Evolutionary conservation across 805 yeast species (phyloP).

Genomic region (Candida krabiensis): DNA sequence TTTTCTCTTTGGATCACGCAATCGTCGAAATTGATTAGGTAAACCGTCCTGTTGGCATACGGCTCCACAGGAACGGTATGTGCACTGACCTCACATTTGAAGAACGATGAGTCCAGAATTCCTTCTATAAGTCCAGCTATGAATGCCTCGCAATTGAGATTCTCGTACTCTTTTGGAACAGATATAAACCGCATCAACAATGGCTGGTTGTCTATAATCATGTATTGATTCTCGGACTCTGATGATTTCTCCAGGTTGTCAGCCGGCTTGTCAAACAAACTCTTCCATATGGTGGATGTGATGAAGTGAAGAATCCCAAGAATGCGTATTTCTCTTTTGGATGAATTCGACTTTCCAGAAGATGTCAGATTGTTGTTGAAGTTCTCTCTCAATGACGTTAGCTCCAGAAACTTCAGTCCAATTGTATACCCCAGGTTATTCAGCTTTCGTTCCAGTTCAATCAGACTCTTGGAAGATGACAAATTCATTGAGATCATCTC

Average conservation of each 20-base stretch:
- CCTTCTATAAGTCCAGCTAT: constrained; percentile 87
- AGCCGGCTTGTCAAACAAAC: constrained; percentile 72
- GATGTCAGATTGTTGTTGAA: constrained; percentile 36
- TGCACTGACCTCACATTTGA: constrained; percentile 78
- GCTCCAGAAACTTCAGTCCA: constrained; percentile 70
- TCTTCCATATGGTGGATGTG: constrained; percentile 70
- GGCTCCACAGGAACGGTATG: constrained; percentile 67
- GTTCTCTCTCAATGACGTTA: constrained; percentile 68
- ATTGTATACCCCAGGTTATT: constrained; percentile 76
- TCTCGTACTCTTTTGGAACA: constrained; percentile 76
- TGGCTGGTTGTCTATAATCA: constrained; percentile 80
- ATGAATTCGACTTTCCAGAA: constrained; percentile 63
- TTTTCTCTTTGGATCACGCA: constrained; percentile 55
- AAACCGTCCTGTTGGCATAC: constrained; percentile 68
- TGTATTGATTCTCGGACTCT: constrained; percentile 64
- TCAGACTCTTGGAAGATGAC: constrained; percentile 60
- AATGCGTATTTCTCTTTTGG: constrained; percentile 60
- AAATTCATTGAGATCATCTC: constrained; percentile 70
- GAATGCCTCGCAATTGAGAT: constrained; percentile 77
- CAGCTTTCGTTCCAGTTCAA: constrained; percentile 58
- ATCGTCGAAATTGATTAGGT: constrained; percentile 67
- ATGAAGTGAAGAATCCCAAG: constrained; percentile 80
- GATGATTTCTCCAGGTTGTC: constrained; percentile 43
- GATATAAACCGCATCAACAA: constrained; percentile 68
- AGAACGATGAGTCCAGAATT: constrained; percentile 68